Evolutionary conservation across 768 basidiomycete genomes (phyloP), one percentile per base, ranked within the genome.

Genomic region (Daedaleopsis sinensis): DNA sequence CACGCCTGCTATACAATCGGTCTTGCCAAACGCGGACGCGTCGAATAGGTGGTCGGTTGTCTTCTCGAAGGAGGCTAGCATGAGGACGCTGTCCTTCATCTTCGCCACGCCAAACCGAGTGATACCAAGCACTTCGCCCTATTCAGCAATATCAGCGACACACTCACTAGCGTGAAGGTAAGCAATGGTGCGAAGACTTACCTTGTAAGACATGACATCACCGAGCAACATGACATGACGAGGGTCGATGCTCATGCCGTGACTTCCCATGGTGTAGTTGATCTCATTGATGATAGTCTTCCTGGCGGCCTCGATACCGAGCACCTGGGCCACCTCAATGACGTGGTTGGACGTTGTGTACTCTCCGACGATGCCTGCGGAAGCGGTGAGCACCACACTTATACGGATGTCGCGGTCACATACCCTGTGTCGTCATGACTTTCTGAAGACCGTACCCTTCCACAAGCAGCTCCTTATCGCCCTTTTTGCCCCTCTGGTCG

Each of bases 21-120:
- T 94, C 76, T 98, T 98, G 12, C 95, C 94, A 73, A 90, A 96
- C 2, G 97, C 93, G 11, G 97, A 90, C 2, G 97, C 97, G 70
- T 99, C 95, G 76, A 99, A 99, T 61, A 99, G 78, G 74, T 99
- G 97, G 78, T 99, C 97, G 15, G 97, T 99, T 16, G 97, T 98
- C 80, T 98, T 98, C 77, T 99, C 97, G 75, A 99, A 99, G 24
- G 94, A 97, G 11, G 97, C 97, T 68, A 98, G 80, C 97, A 98
- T 99, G 69, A 99, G 85, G 0, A 98, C 96, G 69, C 93, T 94
- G 75, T 99, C 97, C 75, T 98, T 98, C 94, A 98, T 98, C 79
- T 98, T 98, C 9, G 96, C 93, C 24, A 99, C 96, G 71, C 97
- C 97, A 75, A 98, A 98, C 35, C 97, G 91, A 8, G 97, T 99